phyloP scores from a whole-genome alignment of 164 flowering plant genomes.

The Akebia trifoliata region DNA sequence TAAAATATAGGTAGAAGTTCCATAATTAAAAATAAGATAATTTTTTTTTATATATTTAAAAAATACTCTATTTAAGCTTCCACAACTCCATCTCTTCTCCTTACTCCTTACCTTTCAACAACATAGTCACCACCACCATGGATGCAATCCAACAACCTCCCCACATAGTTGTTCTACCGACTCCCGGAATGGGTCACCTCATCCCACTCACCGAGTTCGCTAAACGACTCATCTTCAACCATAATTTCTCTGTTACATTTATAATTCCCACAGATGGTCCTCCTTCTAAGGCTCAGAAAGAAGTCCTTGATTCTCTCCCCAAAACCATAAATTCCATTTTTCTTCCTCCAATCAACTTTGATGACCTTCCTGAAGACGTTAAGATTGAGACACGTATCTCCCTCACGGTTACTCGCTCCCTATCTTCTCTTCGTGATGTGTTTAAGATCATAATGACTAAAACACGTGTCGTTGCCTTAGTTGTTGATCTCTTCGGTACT shows the following conservation, averaged over 20 bases:
- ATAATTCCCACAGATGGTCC: conserved; percentile 25
- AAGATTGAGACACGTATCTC: conserved; percentile 27
- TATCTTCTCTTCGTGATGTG: conserved; percentile 26
- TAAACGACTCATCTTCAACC: conserved; percentile 21
- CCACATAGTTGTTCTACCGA: conserved; percentile 28
- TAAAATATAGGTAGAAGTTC: too few species aligned
- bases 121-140: neutral
- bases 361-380: conserved; percentile 20
- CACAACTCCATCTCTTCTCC: neutral
- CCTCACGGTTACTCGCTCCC: conserved; percentile 28
- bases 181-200: conserved; percentile 47
- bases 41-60: too few species aligned
- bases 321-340: conserved; percentile 10
- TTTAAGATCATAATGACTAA: conserved; percentile 3
- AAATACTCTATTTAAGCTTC: too few species aligned
- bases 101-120: neutral
- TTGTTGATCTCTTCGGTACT: conserved; percentile 38
- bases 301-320: conserved; percentile 26
- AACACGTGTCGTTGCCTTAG: conserved; percentile 19
- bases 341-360: conserved; percentile 29
- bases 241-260: conserved; percentile 26
- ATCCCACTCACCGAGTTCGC: conserved; percentile 43
- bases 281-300: conserved; percentile 16
- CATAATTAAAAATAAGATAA: too few species aligned
- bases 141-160: conserved; percentile 9